phyloP scores from a whole-genome alignment of 306 rosid genomes.

The Malus fusca region DNA sequence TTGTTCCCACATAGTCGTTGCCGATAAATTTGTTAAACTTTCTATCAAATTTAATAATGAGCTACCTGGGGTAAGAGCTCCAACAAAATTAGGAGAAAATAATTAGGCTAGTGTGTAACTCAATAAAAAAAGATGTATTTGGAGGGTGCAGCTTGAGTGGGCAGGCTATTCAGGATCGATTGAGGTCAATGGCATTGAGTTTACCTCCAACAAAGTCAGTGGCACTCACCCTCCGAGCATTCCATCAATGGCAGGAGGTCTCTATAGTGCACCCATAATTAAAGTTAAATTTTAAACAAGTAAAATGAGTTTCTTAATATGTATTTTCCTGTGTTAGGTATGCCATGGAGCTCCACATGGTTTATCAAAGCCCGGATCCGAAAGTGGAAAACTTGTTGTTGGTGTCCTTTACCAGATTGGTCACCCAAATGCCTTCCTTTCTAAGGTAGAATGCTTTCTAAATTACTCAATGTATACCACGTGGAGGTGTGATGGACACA shows the following conservation, averaged over 20 bases:
- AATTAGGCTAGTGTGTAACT: no score
- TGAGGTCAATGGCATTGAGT: constrained; percentile 35
- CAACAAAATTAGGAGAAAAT: no score
- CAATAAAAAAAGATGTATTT: no score
- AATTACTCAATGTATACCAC: background rate
- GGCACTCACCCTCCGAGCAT: constrained; percentile 84
- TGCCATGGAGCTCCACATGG: constrained; percentile 65
- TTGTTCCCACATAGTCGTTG: no score
- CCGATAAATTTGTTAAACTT: no score
- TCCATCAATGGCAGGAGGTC: constrained; percentile 56
- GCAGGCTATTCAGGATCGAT: constrained; percentile 42
- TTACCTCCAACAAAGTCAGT: constrained; percentile 46
- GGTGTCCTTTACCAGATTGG: constrained; percentile 48
- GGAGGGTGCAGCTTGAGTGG: constrained; percentile 40
- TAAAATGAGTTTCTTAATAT: background rate
- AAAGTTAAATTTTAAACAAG: background rate
- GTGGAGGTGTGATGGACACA: background rate
- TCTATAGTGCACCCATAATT: background rate
- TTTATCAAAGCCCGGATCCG: constrained; percentile 30
- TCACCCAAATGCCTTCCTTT: constrained; percentile 32
- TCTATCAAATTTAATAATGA: no score
- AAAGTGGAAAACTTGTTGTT: constrained; percentile 22
- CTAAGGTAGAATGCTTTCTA: constrained; percentile 29
- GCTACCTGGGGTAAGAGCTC: no score
- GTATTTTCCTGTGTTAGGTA: constrained; percentile 25